Base-by-base conservation (phyloP, 106 monocot genomes). In the Gastrodia elata region DNA sequence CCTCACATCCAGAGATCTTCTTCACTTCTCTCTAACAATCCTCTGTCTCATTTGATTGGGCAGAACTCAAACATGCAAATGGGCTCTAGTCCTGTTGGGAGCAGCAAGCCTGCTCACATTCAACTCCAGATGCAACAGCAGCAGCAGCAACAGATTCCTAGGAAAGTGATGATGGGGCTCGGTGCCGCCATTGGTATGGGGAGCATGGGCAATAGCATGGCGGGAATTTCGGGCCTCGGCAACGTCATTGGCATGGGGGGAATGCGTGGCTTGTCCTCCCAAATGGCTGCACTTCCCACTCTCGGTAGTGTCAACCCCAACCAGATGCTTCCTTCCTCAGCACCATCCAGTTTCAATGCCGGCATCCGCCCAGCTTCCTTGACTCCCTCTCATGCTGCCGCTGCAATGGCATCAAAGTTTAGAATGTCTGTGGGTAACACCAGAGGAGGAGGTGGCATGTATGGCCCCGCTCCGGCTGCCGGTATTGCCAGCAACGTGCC, bases 161-260 rank as follows among this genome's bases (percentile, higher is more conserved):
- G 86, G 79, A 97, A 93, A 49, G 26, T 82, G 61, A 86, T 96
- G 92, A 86, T 91, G 84, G 88, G 83, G 15, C 72, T 83, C 8
- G 82, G 75, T n/a, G 70, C 85, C 3, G 49, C 82, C 41, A 83
- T 77, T 43, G 72, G 74, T 56, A 78, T 90, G 84, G 91, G 87
- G 5, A 82, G 73, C n/a, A 74, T 75, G 15, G 71, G 41, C 46
- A 80, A 68, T 35, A 87, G 71, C 68, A 77, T 88, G 70, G 80
- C 79, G 34, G 83, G 88, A 32, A 80, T 93, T 52, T 74, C 87
- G 37, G 83, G 82, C 30, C 70, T 92, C 25, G 42, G 80, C 64
- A 85, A 79, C 70, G 86, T 88, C 44, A 84, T 84, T 76, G 84
- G 87, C 16, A 87, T 91, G 79, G 83, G 85, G 4, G 86, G 86